Percentiles rank a stretch among this genome's conserved stretches.
phyloP scores from a whole-genome alignment of 2,329 filamentous ascomycete genomes.

The Thielaviopsis punctulata region DNA sequence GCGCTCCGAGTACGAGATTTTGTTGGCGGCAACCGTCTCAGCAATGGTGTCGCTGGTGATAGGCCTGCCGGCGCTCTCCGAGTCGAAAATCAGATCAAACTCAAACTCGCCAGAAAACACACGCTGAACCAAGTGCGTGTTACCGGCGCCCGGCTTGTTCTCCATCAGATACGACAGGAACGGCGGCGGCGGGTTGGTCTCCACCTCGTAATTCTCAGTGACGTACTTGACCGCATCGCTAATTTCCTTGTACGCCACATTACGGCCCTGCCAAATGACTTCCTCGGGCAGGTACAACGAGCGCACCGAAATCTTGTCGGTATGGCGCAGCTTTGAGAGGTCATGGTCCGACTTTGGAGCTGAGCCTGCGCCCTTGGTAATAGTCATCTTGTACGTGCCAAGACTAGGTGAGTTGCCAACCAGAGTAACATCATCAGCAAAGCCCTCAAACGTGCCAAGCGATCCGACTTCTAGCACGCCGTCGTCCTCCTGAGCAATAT shows the following conservation, averaged over 20 bases:
- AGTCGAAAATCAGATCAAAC: slow-evolving; percentile 74
- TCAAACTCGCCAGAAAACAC: slow-evolving; percentile 79
- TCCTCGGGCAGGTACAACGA: slow-evolving; percentile 51
- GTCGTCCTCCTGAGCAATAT: slow-evolving; percentile 65
- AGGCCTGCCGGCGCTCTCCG: slow-evolving; percentile 45
- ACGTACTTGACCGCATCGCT: slow-evolving; percentile 33
- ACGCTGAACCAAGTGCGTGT: slow-evolving; percentile 80
- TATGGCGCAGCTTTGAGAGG: slow-evolving; percentile 48
- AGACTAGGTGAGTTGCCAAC: slow-evolving; percentile 53
- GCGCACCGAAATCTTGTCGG: slow-evolving; percentile 59
- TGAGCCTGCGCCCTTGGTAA: slow-evolving; percentile 53
- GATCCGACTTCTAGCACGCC: slow-evolving; percentile 38
- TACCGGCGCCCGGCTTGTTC: slow-evolving; percentile 53
- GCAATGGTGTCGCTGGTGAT: slow-evolving; percentile 47
- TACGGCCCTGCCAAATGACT: slow-evolving; percentile 71
- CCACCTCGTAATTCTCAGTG: slow-evolving; percentile 30
- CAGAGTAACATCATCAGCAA: slow-evolving; percentile 46
- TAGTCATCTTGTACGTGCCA: slow-evolving; percentile 60
- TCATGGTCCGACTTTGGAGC: slow-evolving; percentile 48
- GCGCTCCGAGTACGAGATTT: slow-evolving; percentile 52
- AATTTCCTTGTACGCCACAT: slow-evolving; percentile 36
- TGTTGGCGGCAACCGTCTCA: slow-evolving; percentile 47
- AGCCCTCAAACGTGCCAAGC: slow-evolving; percentile 29
- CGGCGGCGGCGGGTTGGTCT: slow-evolving; percentile 62
- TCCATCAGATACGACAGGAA: slow-evolving; percentile 69